phyloP scores from a whole-genome alignment of 75 land plant genomes.

The Picea sitchensis region DNA sequence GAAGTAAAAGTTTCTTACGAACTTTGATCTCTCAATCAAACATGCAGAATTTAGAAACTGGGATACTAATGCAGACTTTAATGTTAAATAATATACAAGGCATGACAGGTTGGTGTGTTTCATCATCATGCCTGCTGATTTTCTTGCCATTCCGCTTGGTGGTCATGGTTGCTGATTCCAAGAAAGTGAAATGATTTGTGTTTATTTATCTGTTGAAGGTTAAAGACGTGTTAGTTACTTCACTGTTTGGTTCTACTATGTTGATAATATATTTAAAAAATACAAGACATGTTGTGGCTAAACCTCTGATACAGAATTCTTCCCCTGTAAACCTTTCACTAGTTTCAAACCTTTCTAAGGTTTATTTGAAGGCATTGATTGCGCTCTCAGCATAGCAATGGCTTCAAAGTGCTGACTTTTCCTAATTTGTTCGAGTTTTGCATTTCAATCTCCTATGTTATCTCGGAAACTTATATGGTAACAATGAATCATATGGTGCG shows the following conservation, averaged over 20 bases:
- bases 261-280: too few species aligned
- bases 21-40: not conserved
- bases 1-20: not conserved
- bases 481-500: too few species aligned
- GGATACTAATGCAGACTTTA: not conserved
- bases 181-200: not conserved
- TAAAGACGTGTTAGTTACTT: not conserved
- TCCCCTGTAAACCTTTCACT: not conserved
- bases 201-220: not conserved
- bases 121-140: not conserved
- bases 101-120: too few species aligned
- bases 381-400: not conserved
- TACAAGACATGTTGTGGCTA: not conserved
- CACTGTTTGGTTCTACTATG: not conserved
- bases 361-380: not conserved
- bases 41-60: not conserved
- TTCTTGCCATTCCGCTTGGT: not conserved
- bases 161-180: too few species aligned
- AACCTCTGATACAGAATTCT: not conserved
- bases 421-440: not conserved
- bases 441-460: not conserved
- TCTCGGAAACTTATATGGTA: constrained; percentile 1
- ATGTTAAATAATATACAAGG: not conserved
- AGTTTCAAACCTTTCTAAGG: not conserved
- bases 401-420: not conserved